These are phyloP conservation scores for Chrysosporium keratinophilum DNA, from an alignment of 2,329 filamentous ascomycete species.

Conservation along the genomic window DNA sequence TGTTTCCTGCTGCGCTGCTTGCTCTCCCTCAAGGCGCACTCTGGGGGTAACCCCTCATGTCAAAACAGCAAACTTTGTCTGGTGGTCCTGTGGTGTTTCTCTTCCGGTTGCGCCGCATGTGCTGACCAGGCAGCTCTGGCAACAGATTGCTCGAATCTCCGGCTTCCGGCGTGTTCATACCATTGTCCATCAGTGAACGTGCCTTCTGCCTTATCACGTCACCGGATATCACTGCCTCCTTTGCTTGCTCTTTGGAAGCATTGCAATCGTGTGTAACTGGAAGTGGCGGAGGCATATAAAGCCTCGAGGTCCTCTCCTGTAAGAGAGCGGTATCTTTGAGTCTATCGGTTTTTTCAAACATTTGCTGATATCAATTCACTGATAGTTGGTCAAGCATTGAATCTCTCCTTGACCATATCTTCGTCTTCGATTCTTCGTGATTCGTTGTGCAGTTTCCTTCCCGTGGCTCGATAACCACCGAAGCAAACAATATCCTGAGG, in stretches of 20 bases:
- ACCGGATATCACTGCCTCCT: slow-evolving; percentile 1
- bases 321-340: slow-evolving; percentile 2
- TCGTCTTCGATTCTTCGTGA: neutral
- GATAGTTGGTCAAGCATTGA: neutral
- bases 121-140: neutral
- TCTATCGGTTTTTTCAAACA: neutral
- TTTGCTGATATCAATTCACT: neutral
- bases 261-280: neutral
- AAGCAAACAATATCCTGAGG: slow-evolving; percentile 1
- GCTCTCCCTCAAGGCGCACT: neutral
- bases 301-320: slow-evolving; percentile 5
- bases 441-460: neutral
- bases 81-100: neutral
- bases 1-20: neutral
- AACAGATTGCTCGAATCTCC: neutral
- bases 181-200: neutral
- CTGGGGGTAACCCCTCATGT: neutral
- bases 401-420: neutral
- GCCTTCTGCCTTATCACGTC: neutral
- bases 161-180: neutral
- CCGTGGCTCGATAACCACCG: neutral
- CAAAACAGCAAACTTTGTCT: slow-evolving; percentile 3
- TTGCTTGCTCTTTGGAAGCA: slow-evolving; percentile 4
- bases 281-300: neutral
- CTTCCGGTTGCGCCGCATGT: neutral